phyloP scores from a whole-genome alignment of 2,329 filamentous ascomycete species.

The Shiraia sp. region DNA sequence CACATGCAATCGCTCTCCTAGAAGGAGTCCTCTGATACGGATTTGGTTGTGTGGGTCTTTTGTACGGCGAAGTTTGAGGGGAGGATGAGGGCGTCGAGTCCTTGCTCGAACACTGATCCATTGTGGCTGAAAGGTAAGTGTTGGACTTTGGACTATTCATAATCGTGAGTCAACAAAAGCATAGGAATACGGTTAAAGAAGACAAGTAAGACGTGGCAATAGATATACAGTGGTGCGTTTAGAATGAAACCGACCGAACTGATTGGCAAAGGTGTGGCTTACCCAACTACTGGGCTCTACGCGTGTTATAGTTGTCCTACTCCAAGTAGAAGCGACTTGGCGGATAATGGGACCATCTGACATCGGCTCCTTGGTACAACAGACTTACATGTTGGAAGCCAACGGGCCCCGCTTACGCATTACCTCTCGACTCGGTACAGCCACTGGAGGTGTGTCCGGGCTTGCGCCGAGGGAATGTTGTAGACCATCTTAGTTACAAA shows the following conservation, averaged over 20 bases:
- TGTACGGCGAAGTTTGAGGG: slow-evolving; percentile 13
- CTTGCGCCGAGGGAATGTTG: slow-evolving; percentile 12
- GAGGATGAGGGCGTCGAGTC: slow-evolving; percentile 16
- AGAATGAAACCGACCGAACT: neutral
- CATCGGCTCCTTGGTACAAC: slow-evolving; percentile 34
- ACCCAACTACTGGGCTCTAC: slow-evolving; percentile 22
- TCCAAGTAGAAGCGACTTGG: slow-evolving; percentile 20
- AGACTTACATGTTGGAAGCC: slow-evolving; percentile 18
- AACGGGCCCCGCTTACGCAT: slow-evolving; percentile 19
- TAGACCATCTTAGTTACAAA: slow-evolving; percentile 13
- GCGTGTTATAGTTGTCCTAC: slow-evolving; percentile 30
- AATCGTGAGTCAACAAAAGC: neutral
- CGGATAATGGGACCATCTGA: slow-evolving; percentile 13
- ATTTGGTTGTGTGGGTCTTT: slow-evolving; percentile 18
- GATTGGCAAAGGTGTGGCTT: slow-evolving; percentile 13
- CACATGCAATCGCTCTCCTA: slow-evolving; percentile 44
- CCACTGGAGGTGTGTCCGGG: slow-evolving; percentile 23
- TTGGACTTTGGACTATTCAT: neutral
- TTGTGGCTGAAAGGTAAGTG: slow-evolving; percentile 7
- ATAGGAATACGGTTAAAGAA: slow-evolving; percentile 5
- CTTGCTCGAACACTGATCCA: slow-evolving; percentile 19
- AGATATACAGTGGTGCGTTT: slow-evolving; percentile 5
- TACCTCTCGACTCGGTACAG: slow-evolving; percentile 18
- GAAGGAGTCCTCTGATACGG: slow-evolving; percentile 38
- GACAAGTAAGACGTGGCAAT: slow-evolving; percentile 8